Evolutionary conservation across 768 basidiomycete species (phyloP).

Genomic region (Mycena galericulata): DNA sequence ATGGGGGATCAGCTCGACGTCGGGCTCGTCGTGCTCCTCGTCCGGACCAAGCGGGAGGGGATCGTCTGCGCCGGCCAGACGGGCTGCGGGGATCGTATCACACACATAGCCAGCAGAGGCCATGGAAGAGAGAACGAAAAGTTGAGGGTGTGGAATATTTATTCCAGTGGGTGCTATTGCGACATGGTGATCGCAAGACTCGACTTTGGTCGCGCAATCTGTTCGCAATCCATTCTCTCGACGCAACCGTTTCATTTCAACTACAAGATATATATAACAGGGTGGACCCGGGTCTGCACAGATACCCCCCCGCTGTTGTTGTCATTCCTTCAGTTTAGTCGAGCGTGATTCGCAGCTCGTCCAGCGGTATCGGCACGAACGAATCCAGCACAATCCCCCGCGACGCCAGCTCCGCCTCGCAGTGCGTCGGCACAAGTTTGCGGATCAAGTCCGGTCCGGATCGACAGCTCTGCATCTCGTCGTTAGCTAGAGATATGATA

Average conservation of each 20-base stretch:
- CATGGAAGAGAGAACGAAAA: slow-evolving; percentile 35
- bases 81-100: slow-evolving; percentile 77
- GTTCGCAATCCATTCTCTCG: too few relatives aligned
- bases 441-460: slow-evolving; percentile 95
- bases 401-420: slow-evolving; percentile 88
- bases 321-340: slow-evolving; percentile 65
- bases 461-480: slow-evolving; percentile 82
- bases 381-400: slow-evolving; percentile 89
- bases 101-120: slow-evolving; percentile 64
- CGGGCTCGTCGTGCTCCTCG: slow-evolving; percentile 33
- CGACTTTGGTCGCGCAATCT: not conserved
- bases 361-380: slow-evolving; percentile 97
- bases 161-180: not conserved
- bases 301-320: slow-evolving; percentile 35
- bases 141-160: not conserved
- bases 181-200: not conserved
- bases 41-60: slow-evolving; percentile 26
- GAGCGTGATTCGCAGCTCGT: slow-evolving; percentile 93
- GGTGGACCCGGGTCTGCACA: slow-evolving; percentile 39
- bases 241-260: slow-evolving; percentile 21
- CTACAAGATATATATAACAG: slow-evolving; percentile 35
- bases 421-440: slow-evolving; percentile 90
- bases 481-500: not conserved
- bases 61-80: slow-evolving; percentile 53
- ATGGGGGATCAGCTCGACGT: slow-evolving; percentile 22